A percentile compares a stretch with the other conserved stretches of the same genome.
phyloP scores from a whole-genome alignment of 1,284 basidiomycete species.

The Tausonia pullulans region DNA sequence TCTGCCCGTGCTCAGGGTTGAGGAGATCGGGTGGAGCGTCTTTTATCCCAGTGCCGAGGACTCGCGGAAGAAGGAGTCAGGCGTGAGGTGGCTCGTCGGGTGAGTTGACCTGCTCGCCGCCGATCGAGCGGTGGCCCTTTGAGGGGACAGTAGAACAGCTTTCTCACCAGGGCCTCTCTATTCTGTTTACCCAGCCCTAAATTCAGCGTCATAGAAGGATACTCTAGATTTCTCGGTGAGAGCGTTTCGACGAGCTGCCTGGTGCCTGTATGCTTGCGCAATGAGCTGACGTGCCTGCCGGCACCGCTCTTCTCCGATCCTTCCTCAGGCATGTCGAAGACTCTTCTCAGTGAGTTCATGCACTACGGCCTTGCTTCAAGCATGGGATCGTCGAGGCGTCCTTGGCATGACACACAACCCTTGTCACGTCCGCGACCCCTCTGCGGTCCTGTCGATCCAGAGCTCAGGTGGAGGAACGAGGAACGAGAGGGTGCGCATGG shows the following conservation, averaged over 20 bases:
- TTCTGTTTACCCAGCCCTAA: background rate
- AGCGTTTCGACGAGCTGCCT: background rate
- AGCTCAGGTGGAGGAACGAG: too few relatives aligned
- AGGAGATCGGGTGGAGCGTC: background rate
- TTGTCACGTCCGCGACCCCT: background rate
- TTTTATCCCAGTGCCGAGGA: constrained; percentile 1
- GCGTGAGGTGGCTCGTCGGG: constrained; percentile 1
- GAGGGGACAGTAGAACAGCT: background rate
- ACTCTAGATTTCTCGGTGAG: constrained; percentile 1
- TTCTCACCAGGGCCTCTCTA: background rate
- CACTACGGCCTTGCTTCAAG: background rate
- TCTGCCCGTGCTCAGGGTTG: constrained; percentile 2
- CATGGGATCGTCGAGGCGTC: background rate
- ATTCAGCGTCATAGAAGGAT: background rate
- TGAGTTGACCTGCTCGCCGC: background rate
- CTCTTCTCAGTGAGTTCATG: background rate
- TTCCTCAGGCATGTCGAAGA: background rate
- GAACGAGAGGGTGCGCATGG: too few relatives aligned
- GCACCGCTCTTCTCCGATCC: background rate
- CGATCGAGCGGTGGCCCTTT: too few relatives aligned
- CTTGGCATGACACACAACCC: background rate
- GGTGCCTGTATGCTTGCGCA: background rate
- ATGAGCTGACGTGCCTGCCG: background rate
- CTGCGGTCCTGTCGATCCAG: background rate
- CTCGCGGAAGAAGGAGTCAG: background rate